These are phyloP conservation scores for Phytophthora multivora DNA, from an alignment of 352 stramenopile species.

Conservation along the genomic window DNA sequence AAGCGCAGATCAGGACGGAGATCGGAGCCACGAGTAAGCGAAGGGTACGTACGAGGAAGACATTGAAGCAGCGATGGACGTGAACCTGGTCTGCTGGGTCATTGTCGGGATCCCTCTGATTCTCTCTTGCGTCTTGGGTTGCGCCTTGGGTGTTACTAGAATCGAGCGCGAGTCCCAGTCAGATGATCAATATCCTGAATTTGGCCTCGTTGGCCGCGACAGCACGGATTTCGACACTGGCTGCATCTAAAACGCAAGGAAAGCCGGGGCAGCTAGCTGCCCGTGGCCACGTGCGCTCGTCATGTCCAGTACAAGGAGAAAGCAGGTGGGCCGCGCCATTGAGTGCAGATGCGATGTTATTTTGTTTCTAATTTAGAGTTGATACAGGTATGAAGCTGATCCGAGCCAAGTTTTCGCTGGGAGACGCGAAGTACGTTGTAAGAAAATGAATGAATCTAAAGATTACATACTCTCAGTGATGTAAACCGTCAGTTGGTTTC, in stretches of 20 bases:
- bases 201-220: conserved; percentile 36
- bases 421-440: conserved; percentile 39
- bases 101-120: conserved; percentile 29
- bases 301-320: conserved; percentile 35
- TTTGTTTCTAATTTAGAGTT: conserved; percentile 41
- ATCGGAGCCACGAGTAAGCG: conserved; percentile 33
- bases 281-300: neutral
- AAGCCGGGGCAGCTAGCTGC: conserved; percentile 1
- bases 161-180: conserved; percentile 29
- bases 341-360: conserved; percentile 22
- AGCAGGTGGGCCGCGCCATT: conserved; percentile 29
- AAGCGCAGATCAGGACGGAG: conserved; percentile 38
- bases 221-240: conserved; percentile 45
- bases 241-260: conserved; percentile 38
- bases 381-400: conserved; percentile 35
- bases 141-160: conserved; percentile 33
- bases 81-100: conserved; percentile 26
- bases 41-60: conserved; percentile 47
- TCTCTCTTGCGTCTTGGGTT: conserved; percentile 37
- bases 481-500: neutral
- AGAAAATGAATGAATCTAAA: conserved; percentile 48
- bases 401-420: conserved; percentile 30
- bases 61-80: conserved; percentile 32
- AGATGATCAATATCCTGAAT: conserved; percentile 32
- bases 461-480: conserved; percentile 31